Evolutionary conservation across 805 yeast genomes (phyloP), one percentile per base, ranked within the genome.

Genomic region (Zygosaccharomyces rouxii): DNA sequence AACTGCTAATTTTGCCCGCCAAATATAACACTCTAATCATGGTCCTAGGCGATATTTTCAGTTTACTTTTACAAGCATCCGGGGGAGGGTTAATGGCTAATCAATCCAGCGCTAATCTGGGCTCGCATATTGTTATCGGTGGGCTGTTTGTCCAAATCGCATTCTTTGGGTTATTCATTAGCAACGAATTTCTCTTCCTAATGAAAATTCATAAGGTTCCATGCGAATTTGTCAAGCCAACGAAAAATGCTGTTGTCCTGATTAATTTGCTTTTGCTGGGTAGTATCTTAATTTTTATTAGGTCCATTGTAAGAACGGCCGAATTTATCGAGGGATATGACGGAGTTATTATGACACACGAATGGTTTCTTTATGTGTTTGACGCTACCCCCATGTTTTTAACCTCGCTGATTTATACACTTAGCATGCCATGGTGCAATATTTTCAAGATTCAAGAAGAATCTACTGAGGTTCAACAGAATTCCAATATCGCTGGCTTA

Each of bases 71-170:
- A 35, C 71, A 67, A 54, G 61, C 59, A 11, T 51, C 54, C 21
- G 72, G 72, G 25, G 71, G 67, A 38, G 71, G 70, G 2, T 22
- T 67, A 16, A 52, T 58, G 60, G 53, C 63, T 5, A 25, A 45
- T 3, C 23, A 18, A 7, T 41, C 39, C 4, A 29, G 35, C n/a
- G 23, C 29, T 1, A 35, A 45, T 1, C 19, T 51, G 35, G 72
- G 70, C 21, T 40, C 51, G 18, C 35, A 51, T 7, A 31, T 69
- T 9, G 55, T 62, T 22, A 50, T 63, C 13, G 66, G 51, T 13
- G 72, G 72, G 22, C 47, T 70, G 21, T 53, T 56, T 43, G 53
- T 70, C 9, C 72, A 69, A 50, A 50, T 68, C 19, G 54, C 49
- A 2, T 62, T 64, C 40, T 65, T 69, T 47, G 63, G 58, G 3